Evolutionary conservation across 1,139 yeast species (phyloP), one percentile per base, ranked within the genome.

Genomic region (Hansenula sp.): DNA sequence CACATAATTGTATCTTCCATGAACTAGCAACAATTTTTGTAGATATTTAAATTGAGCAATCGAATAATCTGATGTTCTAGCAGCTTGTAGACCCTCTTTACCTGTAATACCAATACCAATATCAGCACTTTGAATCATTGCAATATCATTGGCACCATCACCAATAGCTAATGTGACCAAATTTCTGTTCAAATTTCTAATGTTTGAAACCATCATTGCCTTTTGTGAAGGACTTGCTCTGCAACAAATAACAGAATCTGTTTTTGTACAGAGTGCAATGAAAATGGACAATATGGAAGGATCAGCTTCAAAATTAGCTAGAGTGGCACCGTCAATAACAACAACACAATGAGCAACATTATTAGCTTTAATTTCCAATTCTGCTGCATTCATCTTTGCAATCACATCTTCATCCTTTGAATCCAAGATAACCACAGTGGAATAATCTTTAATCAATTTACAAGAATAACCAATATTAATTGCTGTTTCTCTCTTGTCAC

Each of bases 121-220:
- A 63, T 92, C 97, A 0, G 98, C 99, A 57, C 95, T 85, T 65
- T 92, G 97, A 48, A 92, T 92, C 99, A 92, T 92, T 3, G 98
- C 97, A 60, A 92, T 89, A 62, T 92, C 99, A 59, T 92, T 92
- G 1, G 99, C 98, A 52, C 99, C 99, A 65, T 92, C 99, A n/a
- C 98, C 99, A 57, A 94, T 87, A 0, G 98, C 98, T 45, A 94
- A 70, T 0, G 97, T 88, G 7, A 92, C 96, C 24, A 86, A 71
- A 9, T 68, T 66, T 39, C 72, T 79, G 50, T 82, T 75, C 46
- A 83, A 66, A 24, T 71, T 68, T 40, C 97, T 73, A 14, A 94
- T 88, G 20, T 82, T 75, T 29, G 77, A 65, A 2, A 92, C 97
- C 87, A 94, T 82, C 31, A 77, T 71, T 0, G 97, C 96, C 64